Evolutionary conservation across 176 grass and related monocot species (phyloP).

Genomic region (Ananas comosus): DNA sequence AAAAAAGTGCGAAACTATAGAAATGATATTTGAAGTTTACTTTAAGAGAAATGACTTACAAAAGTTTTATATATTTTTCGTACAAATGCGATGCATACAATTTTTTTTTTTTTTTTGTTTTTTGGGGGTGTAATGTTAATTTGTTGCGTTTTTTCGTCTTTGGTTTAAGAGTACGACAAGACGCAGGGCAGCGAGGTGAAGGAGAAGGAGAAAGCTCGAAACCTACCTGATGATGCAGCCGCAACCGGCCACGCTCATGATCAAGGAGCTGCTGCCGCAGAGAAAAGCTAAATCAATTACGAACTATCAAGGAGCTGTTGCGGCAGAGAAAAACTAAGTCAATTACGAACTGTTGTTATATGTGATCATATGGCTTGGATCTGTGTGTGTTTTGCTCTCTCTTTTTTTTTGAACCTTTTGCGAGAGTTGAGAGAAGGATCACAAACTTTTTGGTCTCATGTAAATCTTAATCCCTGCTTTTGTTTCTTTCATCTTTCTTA

Average conservation of each 20-base stretch:
- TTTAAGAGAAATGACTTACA: too few species aligned
- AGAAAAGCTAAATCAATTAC: neutral
- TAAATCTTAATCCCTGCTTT: too few species aligned
- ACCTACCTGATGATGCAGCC: slow-evolving; percentile 1
- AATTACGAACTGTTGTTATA: too few species aligned
- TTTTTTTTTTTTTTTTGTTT: neutral
- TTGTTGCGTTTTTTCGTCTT: neutral
- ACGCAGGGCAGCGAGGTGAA: slow-evolving; percentile 66
- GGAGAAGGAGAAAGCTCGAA: slow-evolving; percentile 62
- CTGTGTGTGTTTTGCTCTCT: too few species aligned
- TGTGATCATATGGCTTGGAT: too few species aligned
- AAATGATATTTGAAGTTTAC: too few species aligned
- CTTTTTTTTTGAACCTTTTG: too few species aligned
- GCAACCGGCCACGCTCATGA: neutral
- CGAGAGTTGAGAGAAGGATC: too few species aligned
- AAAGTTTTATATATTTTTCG: too few species aligned
- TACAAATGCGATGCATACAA: neutral
- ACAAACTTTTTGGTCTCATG: too few species aligned
- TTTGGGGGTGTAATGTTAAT: neutral
- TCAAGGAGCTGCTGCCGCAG: neutral
- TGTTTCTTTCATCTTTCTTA: too few species aligned
- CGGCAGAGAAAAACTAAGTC: neutral
- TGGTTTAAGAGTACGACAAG: slow-evolving; percentile 35
- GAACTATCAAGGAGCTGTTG: neutral
- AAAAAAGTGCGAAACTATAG: too few species aligned